Conservation (phyloP, 2,329 filamentous ascomycete genomes). For the Sphaerulina vaccinii region DNA sequence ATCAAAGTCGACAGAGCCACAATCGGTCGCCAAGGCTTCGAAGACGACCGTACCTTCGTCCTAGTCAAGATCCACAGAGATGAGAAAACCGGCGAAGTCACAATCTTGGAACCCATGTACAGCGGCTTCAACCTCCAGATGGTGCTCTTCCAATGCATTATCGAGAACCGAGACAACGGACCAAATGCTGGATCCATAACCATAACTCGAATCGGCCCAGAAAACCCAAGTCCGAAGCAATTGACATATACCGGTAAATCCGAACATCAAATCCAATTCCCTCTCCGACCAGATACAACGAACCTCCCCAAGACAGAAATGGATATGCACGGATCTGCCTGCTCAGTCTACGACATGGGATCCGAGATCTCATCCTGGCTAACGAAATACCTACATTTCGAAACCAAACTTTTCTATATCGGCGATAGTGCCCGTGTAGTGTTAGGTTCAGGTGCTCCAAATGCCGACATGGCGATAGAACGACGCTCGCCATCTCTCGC, state of each 20-base stretch:
- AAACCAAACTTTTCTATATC: conserved; percentile 14
- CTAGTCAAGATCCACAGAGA: conserved; percentile 10
- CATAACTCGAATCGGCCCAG: conserved; percentile 4
- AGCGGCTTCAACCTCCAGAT: conserved; percentile 13
- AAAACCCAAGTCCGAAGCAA: conserved; percentile 9
- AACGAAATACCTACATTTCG: conserved; percentile 4
- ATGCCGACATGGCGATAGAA: neutral
- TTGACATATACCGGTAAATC: conserved; percentile 10
- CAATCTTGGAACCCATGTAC: conserved; percentile 11
- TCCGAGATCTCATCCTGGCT: conserved; percentile 10
- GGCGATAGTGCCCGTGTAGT: conserved; percentile 6
- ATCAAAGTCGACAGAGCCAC: conserved; percentile 14
- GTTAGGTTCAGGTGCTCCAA: conserved; percentile 9
- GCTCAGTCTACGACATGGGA: conserved; percentile 13
- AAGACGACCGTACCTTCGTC: conserved; percentile 13
- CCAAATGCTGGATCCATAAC: conserved; percentile 7
- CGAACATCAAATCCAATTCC: conserved; percentile 12
- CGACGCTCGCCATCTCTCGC: neutral
- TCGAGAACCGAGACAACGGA: conserved; percentile 10
- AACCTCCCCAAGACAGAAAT: conserved; percentile 2
- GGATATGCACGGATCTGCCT: conserved; percentile 12
- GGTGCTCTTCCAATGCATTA: conserved; percentile 14
- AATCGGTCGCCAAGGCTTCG: conserved; percentile 13
- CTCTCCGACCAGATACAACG: conserved; percentile 5
- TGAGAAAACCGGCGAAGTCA: conserved; percentile 7